Evolutionary conservation across 306 rosid species (phyloP).

Genomic region (Fagus sylvatica): DNA sequence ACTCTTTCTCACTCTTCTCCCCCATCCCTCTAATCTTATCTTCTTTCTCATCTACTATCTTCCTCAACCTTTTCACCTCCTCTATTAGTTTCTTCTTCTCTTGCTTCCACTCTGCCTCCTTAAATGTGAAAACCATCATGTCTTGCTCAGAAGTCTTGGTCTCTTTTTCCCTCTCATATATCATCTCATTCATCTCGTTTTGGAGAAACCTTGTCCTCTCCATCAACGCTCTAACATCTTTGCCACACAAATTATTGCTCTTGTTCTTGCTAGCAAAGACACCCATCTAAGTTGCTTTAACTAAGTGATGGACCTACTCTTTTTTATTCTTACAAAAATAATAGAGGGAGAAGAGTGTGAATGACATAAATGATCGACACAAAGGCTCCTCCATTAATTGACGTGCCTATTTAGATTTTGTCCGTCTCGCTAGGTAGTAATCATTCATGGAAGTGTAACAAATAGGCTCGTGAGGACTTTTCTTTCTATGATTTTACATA

Average conservation of each 20-base stretch:
- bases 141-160: conserved; percentile 59
- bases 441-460: conserved; percentile 6
- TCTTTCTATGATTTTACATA: conserved; percentile 15
- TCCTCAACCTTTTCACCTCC: conserved; percentile 69
- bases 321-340: conserved; percentile 15
- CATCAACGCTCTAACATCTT: conserved; percentile 42
- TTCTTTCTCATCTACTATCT: conserved; percentile 61
- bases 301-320: conserved; percentile 5
- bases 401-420: conserved; percentile 16
- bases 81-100: conserved; percentile 74
- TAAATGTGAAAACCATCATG: conserved; percentile 65
- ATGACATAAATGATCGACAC: conserved; percentile 16
- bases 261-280: conserved; percentile 44
- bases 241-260: conserved; percentile 31
- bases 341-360: conserved; percentile 15
- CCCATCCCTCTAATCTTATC: conserved; percentile 44
- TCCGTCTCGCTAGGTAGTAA: conserved; percentile 2
- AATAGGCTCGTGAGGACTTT: conserved; percentile 27
- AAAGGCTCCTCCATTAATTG: conserved; percentile 28
- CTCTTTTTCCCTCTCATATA: conserved; percentile 64
- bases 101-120: conserved; percentile 86
- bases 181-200: conserved; percentile 60
- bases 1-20: conserved; percentile 39
- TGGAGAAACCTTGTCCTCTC: conserved; percentile 55
- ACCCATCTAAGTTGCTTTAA: conserved; percentile 51